Conservation (phyloP, 2,329 filamentous ascomycete genomes). For the Diaporthe citri region DNA sequence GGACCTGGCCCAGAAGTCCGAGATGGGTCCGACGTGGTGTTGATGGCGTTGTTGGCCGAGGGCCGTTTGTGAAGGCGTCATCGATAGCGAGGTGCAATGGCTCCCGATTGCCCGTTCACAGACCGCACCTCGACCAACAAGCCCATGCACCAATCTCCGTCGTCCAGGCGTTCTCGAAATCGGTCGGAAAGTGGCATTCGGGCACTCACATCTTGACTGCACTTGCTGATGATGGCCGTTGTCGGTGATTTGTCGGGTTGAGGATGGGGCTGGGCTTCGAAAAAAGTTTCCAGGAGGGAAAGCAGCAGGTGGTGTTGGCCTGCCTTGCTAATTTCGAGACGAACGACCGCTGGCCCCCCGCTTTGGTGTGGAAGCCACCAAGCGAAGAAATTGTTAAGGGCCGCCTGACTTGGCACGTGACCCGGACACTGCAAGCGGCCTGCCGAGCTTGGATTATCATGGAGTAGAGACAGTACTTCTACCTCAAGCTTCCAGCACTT, state of each 20-base stretch:
- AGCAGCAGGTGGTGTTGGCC: slow-evolving; percentile 35
- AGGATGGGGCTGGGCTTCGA: slow-evolving; percentile 41
- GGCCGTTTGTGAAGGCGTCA: slow-evolving; percentile 27
- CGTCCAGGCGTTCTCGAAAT: slow-evolving; percentile 20
- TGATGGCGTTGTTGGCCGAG: slow-evolving; percentile 23
- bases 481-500: background rate
- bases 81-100: slow-evolving; percentile 28
- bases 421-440: background rate
- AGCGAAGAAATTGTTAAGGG: slow-evolving; percentile 35
- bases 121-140: slow-evolving; percentile 20
- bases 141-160: slow-evolving; percentile 33
- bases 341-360: slow-evolving; percentile 35
- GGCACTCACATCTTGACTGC: slow-evolving; percentile 56
- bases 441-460: no score
- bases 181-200: slow-evolving; percentile 36
- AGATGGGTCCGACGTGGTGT: slow-evolving; percentile 29
- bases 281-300: slow-evolving; percentile 40
- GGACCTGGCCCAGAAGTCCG: background rate
- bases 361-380: slow-evolving; percentile 33
- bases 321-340: slow-evolving; percentile 34
- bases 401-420: slow-evolving; percentile 40
- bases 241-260: slow-evolving; percentile 42
- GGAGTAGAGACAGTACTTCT: no score
- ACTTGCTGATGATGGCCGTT: slow-evolving; percentile 54
- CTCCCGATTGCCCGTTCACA: slow-evolving; percentile 30